Evolutionary conservation across 2,329 filamentous ascomycete species (phyloP), one percentile per base, ranked within the genome.

Genomic region (Catunica adiposa): DNA sequence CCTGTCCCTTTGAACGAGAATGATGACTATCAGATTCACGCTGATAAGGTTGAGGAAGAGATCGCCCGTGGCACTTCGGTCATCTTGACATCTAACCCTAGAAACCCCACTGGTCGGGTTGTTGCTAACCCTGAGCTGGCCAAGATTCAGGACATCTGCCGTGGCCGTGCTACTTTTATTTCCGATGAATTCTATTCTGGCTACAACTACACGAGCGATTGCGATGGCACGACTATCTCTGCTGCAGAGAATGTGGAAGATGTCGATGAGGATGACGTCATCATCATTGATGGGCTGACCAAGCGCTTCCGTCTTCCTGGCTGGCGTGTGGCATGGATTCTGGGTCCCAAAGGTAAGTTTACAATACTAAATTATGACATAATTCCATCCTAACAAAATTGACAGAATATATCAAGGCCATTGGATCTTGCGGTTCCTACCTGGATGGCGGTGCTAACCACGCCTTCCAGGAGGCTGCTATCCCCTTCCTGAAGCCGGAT

Each of bases 151-250:
- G 86, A 95, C 65, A 84, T 95, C 63, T 94, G 89, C 73, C 82
- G 89, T 65, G 86, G 89, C 62, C 82, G 89, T 55, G 89, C 89
- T 2, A 97, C 90, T 0, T 74, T 97, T 56, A 89, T 97, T 67
- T 87, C 89, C 71, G 90, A 97, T 65, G 90, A 97, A 70, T 97
- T 97, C 75, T 97, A 97, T 72, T 82, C 83, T 9, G 88, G 89
- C 22, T 97, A 96, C 75, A 95, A 95, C 71, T 97, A 97, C 73
- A 94, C 87, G 37, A 86, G 80, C 62, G 77, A 89, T 71, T 97
- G 90, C 67, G 89, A 96, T 65, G 90, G 90, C 40, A 81, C 78
- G 29, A 94, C 90, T 46, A 87, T 96, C 66, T 89, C 84, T 52
- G 84, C 89, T 7, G 90, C 90, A 3, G 84, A 87, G 65, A 95